phyloP scores from a whole-genome alignment of 768 basidiomycete genomes.

The Rhizopogon sp. region DNA sequence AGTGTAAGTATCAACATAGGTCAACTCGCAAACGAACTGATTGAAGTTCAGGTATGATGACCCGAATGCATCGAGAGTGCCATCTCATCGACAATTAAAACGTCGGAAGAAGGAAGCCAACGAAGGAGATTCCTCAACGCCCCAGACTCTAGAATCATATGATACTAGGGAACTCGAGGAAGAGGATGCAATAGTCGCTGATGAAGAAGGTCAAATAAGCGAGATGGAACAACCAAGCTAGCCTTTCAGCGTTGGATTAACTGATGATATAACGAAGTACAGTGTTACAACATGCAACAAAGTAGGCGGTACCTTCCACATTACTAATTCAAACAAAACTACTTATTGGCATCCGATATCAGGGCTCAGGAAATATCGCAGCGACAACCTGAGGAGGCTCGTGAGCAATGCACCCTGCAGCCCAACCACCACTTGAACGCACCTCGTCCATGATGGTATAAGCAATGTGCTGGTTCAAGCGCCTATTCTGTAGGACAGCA shows the following conservation, averaged over 20 bases:
- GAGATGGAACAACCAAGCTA: background rate
- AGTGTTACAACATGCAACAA: background rate
- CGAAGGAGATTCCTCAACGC: background rate
- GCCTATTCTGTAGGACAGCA: slow-evolving; percentile 86
- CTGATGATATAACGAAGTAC: background rate
- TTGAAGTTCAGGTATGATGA: slow-evolving; percentile 55
- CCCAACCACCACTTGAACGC: slow-evolving; percentile 9
- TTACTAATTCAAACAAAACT: background rate
- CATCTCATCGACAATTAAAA: slow-evolving; percentile 42
- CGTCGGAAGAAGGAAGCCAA: slow-evolving; percentile 25
- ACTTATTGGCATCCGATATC: background rate
- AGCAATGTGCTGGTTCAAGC: slow-evolving; percentile 91
- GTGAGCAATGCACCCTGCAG: background rate
- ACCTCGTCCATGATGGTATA: slow-evolving; percentile 92
- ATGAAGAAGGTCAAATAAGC: background rate
- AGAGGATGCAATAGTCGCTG: background rate
- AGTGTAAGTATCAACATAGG: slow-evolving; percentile 47
- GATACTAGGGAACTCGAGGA: background rate
- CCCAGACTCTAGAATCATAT: background rate
- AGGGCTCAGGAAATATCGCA: slow-evolving; percentile 54
- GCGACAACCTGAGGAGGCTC: slow-evolving; percentile 42
- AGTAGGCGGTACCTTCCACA: background rate
- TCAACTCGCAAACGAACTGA: background rate
- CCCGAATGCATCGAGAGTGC: slow-evolving; percentile 51
- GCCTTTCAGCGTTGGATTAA: background rate